Conservation (phyloP, 2,329 filamentous ascomycete species). For the Nothopassalora personata region DNA sequence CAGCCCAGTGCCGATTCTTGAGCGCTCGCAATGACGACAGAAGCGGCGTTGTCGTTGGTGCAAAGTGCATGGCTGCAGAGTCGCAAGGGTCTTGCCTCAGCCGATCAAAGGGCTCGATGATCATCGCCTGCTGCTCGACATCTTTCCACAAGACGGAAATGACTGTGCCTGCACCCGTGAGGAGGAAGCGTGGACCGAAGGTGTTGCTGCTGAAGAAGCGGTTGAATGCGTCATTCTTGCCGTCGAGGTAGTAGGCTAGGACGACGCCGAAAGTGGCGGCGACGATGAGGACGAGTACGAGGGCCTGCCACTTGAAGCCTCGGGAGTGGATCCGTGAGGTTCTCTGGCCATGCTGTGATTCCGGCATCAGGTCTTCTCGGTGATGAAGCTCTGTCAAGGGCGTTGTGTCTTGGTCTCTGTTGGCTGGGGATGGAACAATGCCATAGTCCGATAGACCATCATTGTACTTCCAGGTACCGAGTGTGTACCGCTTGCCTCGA, state of each 20-base stretch:
- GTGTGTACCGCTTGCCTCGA: constrained; percentile 9
- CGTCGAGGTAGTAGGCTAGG: constrained; percentile 16
- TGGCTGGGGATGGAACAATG: not conserved
- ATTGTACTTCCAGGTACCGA: constrained; percentile 9
- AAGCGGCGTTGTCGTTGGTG: constrained; percentile 15
- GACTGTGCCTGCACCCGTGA: constrained; percentile 15
- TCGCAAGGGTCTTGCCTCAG: constrained; percentile 3
- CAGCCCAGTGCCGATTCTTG: constrained; percentile 10
- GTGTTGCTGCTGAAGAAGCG: constrained; percentile 20
- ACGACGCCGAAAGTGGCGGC: constrained; percentile 15
- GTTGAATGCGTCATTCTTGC: constrained; percentile 17
- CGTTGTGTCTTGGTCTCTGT: not conserved
- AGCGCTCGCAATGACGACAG: constrained; percentile 12
- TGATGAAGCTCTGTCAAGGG: not conserved
- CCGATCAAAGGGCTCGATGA: constrained; percentile 14
- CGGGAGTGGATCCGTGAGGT: constrained; percentile 1
- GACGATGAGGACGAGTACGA: constrained; percentile 9
- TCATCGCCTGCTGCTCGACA: constrained; percentile 14
- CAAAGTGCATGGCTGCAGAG: constrained; percentile 11
- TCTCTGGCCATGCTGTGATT: not conserved
- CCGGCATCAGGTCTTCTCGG: not conserved
- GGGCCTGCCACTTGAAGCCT: constrained; percentile 11
- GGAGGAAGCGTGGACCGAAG: constrained; percentile 20
- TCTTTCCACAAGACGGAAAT: constrained; percentile 14
- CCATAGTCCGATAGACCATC: constrained; percentile 5